Percentiles rank a stretch among this genome's conserved stretches.
phyloP scores from a whole-genome alignment of 2,329 filamentous ascomycete species.

The Raffaelea albimanens region DNA sequence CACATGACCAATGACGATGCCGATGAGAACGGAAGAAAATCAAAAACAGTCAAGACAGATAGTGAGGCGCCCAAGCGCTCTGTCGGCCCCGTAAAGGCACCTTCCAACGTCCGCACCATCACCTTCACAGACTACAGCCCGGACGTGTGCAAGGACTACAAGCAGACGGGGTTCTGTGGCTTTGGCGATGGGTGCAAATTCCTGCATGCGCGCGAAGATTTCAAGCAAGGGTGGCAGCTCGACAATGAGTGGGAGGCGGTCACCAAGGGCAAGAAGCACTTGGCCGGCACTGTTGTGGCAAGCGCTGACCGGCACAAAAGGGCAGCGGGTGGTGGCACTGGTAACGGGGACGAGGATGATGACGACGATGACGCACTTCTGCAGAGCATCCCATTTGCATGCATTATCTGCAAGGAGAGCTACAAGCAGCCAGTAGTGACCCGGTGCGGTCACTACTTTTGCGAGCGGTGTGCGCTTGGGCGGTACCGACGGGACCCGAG shows the following conservation, averaged over 20 bases:
- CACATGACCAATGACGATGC: constrained; percentile 43
- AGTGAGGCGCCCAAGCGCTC: constrained; percentile 20
- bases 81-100: constrained; percentile 79
- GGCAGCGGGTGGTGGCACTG: constrained; percentile 9
- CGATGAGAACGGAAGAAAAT: constrained; percentile 52
- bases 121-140: constrained; percentile 86
- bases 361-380: constrained; percentile 61
- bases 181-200: constrained; percentile 73
- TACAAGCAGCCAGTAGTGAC: constrained; percentile 80
- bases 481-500: constrained; percentile 78
- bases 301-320: constrained; percentile 41
- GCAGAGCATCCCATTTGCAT: constrained; percentile 80
- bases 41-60: constrained; percentile 21
- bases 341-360: constrained; percentile 23
- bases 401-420: constrained; percentile 70
- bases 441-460: constrained; percentile 93
- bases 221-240: constrained; percentile 90
- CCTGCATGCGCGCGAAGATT: constrained; percentile 65
- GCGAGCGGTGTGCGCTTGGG: constrained; percentile 77
- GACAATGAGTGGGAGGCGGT: constrained; percentile 89
- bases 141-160: constrained; percentile 80
- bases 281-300: constrained; percentile 51
- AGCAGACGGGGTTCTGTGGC: constrained; percentile 49
- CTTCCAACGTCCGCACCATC: constrained; percentile 82
- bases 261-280: constrained; percentile 59